Percentiles rank a stretch among this genome's conserved stretches.
phyloP scores from a whole-genome alignment of 305 asterid genomes.

The Solanum chacoense region DNA sequence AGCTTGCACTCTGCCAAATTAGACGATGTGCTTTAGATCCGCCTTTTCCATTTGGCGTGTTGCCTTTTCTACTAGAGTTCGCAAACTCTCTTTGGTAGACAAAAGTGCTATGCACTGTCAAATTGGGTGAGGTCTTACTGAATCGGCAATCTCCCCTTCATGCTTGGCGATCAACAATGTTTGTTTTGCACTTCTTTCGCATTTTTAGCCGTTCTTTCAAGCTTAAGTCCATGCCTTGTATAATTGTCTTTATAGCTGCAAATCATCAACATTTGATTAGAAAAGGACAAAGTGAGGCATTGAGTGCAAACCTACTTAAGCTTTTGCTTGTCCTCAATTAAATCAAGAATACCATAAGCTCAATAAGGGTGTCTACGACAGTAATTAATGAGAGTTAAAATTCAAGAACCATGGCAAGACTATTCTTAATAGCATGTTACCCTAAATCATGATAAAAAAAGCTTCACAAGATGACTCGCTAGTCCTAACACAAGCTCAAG shows the following conservation, averaged over 20 bases:
- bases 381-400: not conserved
- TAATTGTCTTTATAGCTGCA: not conserved
- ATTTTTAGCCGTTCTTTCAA: not conserved
- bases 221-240: not conserved
- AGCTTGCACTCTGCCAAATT: not conserved
- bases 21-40: not conserved
- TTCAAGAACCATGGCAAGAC: not conserved
- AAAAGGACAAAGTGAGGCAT: not conserved
- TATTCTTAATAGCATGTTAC: not conserved
- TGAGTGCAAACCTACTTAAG: not conserved
- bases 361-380: not conserved
- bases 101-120: not conserved
- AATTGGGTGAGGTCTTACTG: not conserved
- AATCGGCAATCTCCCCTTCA: not conserved
- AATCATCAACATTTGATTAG: not conserved
- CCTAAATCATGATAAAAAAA: not conserved
- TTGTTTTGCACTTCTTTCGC: not conserved
- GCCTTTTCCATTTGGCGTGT: not conserved
- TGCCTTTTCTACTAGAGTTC: not conserved
- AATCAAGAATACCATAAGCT: not conserved
- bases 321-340: not conserved
- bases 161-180: not conserved
- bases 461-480: not conserved
- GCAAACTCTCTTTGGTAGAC: not conserved
- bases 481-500: not conserved